Evolutionary conservation across 1,284 basidiomycete species (phyloP).

Genomic region (Irpex sp.): DNA sequence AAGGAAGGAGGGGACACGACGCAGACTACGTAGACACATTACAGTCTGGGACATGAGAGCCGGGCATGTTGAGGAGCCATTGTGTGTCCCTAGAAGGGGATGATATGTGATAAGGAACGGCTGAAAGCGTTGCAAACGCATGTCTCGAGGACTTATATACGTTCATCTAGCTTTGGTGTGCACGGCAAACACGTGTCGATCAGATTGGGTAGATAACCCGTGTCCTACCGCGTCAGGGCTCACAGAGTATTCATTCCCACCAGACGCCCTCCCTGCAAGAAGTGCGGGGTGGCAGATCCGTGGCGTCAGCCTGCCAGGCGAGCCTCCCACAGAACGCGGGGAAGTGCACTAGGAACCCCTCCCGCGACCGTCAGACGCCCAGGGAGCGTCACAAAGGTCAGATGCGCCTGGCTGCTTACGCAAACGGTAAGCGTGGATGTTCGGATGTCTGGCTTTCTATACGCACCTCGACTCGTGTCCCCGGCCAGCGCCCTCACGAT

Average conservation of each 20-base stretch:
- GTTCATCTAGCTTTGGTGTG: background rate
- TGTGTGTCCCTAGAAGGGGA: background rate
- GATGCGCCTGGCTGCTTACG: background rate
- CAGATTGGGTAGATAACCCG: background rate
- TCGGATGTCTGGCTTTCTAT: background rate
- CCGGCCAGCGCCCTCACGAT: background rate
- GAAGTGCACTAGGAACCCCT: background rate
- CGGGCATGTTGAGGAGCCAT: background rate
- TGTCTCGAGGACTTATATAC: background rate
- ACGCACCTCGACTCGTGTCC: background rate
- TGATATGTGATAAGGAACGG: background rate
- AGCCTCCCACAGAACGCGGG: background rate
- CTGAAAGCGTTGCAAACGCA: slow-evolving; percentile 6
- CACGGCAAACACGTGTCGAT: slow-evolving; percentile 3
- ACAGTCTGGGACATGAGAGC: slow-evolving; percentile 1
- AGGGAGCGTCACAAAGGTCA: background rate
- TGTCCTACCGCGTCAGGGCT: background rate
- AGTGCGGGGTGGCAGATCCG: background rate
- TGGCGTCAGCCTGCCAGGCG: background rate
- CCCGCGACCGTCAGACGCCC: background rate
- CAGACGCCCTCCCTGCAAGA: background rate
- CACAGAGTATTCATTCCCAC: background rate
- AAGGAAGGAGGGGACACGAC: background rate
- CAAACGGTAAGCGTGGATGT: background rate
- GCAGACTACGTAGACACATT: background rate